Conservation (phyloP, 1,139 yeast species). For the Candida neerlandica region DNA sequence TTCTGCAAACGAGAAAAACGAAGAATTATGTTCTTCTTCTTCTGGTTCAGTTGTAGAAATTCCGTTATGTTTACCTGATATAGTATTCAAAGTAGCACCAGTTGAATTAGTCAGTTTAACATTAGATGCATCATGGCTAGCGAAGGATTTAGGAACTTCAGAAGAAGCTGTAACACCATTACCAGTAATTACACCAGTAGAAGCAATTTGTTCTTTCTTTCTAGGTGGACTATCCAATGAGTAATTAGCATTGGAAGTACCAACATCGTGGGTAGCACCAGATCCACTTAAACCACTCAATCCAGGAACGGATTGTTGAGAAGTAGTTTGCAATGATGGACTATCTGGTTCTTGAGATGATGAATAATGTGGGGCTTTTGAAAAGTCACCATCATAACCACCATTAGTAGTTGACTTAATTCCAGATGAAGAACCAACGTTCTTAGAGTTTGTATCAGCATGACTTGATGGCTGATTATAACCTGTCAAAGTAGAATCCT, state of each 20-base stretch:
- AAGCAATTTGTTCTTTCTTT: background rate
- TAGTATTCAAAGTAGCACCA: background rate
- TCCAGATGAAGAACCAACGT: background rate
- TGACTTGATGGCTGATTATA: slow-evolving; percentile 2
- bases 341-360: background rate
- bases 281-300: background rate
- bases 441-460: background rate
- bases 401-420: background rate
- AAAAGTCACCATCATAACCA: background rate
- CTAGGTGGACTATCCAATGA: background rate
- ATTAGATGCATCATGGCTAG: background rate
- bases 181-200: background rate
- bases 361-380: background rate
- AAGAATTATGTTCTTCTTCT: slow-evolving; percentile 11
- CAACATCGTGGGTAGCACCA: background rate
- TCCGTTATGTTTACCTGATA: background rate
- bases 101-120: background rate
- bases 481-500: background rate
- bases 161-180: background rate
- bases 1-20: slow-evolving; percentile 7
- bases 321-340: background rate
- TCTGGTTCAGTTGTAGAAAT: background rate
- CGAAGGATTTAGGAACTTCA: background rate
- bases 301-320: background rate
- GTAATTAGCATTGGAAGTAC: background rate